Evolutionary conservation across 1,284 basidiomycete species (phyloP), one percentile per base, ranked within the genome.

Genomic region (Rhodofomes roseus): DNA sequence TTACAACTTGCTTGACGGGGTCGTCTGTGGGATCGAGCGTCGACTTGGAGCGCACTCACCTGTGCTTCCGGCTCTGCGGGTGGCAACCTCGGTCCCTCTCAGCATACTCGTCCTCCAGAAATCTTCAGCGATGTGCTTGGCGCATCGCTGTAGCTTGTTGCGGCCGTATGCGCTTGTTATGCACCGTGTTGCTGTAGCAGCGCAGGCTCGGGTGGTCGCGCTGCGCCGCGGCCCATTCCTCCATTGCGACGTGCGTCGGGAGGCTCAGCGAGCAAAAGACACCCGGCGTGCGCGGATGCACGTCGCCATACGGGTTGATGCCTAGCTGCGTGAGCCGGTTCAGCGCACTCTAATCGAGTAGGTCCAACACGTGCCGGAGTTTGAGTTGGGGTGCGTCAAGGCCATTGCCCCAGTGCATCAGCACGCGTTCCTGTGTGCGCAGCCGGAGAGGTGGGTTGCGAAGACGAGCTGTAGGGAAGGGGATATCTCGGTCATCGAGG

Each of bases 331-430:
- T 43, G 46, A 57, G 58, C 4, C 56, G 41, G 5, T 18, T 29
- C 18, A 44, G 16, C 16, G 51, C 37, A 43, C 7, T 57, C 40
- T 25, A 23, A 18, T 82, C 80, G 55, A 86, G 66, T 36, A 85
- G 71, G 29, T 71, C 70, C 0, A 87, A 89, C 62, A 90, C 61
- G 9, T 69, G 83, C 22, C 85, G 82, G 64, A 91, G 76, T 51
- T 83, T 75, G 29, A 91, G 76, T 29, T 76, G 78, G 14, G 89
- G 88, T 1, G 85, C 78, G 22, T 73, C 31, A 31, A 52, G 73
- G 56, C 80, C 81, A 31, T 71, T 69, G 46, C 78, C 73, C 56
- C 78, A 80, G 46, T 76, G 75, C 22, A 89, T 76, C 0, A 85
- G 87, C 9, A 90, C 88, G 5, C 82, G 81, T 59, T 81, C 72